These are phyloP conservation scores for Arthrinium puccinioides DNA, from an alignment of 2,329 filamentous ascomycete species.

Conservation along the genomic window DNA sequence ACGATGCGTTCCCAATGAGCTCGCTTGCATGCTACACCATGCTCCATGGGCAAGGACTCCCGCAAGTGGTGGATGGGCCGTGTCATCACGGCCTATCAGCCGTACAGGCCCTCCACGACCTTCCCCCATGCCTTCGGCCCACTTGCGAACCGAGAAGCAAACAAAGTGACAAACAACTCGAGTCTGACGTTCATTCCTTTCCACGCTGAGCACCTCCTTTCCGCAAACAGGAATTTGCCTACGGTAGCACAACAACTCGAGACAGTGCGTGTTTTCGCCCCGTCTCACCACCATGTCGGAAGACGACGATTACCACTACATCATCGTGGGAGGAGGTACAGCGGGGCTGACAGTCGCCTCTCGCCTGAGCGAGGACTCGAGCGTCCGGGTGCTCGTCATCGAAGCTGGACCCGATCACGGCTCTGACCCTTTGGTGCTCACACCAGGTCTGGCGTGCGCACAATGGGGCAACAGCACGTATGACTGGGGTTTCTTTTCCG, in stretches of 20 bases:
- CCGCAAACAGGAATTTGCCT: background rate
- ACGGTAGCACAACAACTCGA: background rate
- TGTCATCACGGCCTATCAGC: no score
- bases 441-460: conserved; percentile 23
- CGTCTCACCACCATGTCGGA: background rate
- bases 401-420: conserved; percentile 28
- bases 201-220: background rate
- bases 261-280: background rate
- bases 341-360: conserved; percentile 39
- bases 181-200: background rate
- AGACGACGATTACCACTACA: conserved; percentile 26
- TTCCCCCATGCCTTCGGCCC: no score
- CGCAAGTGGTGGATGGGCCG: background rate
- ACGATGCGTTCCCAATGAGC: background rate
- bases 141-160: no score
- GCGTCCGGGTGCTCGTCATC: conserved; percentile 29
- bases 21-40: background rate
- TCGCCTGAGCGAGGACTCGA: conserved; percentile 29
- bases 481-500: conserved; percentile 31
- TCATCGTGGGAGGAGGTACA: conserved; percentile 43
- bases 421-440: conserved; percentile 26
- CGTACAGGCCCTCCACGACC: no score
- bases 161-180: background rate
- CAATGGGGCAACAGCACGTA: conserved; percentile 27
- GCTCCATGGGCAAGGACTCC: background rate